Percentiles rank a stretch among this genome's conserved stretches.
Conservation (phyloP, 176 grass and related monocot species). For the Carex parvula region DNA sequence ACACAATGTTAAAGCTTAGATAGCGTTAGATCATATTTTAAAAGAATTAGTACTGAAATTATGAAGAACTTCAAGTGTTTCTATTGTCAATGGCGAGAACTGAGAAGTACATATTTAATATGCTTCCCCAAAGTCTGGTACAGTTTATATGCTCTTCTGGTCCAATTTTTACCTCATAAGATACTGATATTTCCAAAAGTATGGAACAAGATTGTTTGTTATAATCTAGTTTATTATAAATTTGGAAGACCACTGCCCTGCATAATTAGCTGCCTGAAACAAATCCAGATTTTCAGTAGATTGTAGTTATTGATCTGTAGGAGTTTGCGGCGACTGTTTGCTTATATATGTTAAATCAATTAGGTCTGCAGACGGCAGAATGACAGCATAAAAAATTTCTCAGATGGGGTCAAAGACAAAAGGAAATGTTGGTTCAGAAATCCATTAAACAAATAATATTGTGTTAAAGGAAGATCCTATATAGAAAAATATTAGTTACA, state of each 20-base stretch:
- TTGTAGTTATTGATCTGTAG: background rate
- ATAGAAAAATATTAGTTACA: too few species aligned
- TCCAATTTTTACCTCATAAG: background rate
- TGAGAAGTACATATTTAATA: background rate
- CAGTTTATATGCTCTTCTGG: background rate
- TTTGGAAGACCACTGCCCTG: background rate
- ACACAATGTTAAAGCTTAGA: slow-evolving; percentile 10
- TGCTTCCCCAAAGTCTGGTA: background rate
- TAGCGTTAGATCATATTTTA: background rate
- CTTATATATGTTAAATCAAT: background rate
- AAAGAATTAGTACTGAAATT: background rate
- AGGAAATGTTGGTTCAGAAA: background rate
- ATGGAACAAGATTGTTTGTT: background rate
- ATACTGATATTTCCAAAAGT: background rate
- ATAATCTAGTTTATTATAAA: background rate
- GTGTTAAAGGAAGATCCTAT: too few species aligned
- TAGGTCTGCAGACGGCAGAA: background rate
- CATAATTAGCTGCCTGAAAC: background rate
- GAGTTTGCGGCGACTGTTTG: background rate
- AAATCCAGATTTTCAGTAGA: background rate
- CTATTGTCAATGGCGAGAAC: background rate
- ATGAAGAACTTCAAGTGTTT: background rate
- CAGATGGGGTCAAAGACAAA: background rate
- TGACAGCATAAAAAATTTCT: background rate
- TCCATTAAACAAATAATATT: background rate